Evolutionary conservation across 129 eudicot genomes (phyloP), one percentile per base, ranked within the genome.

Genomic region (Tagetes patula): DNA sequence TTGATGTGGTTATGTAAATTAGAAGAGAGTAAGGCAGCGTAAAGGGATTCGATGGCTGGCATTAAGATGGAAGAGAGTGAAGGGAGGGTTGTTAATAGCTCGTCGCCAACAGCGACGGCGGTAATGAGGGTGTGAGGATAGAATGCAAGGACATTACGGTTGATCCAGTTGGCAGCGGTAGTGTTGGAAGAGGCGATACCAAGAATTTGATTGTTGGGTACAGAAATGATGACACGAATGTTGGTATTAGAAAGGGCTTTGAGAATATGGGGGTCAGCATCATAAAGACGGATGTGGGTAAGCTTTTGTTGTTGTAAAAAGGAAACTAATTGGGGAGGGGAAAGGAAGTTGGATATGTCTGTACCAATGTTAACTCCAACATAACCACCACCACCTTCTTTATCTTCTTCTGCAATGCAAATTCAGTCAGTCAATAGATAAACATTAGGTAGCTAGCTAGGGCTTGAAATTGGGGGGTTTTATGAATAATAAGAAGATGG

Each of bases 311-410:
- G 67, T 67, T 88, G 83, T 42, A 94, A 71, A 59, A 94, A 88
- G 8, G 94, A 70, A 42, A 90, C 94, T 70, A 94, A 78, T 42
- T 88, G 82, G 27, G 87, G 27, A 11, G 97, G 82, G 5, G 96
- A 84, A 0, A 86, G 82, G 30, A 85, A 80, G 40, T 94, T 86
- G 5, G 99, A 77, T 5, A 94, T 91, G 79, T 94, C 99, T 32
- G 99, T 90, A 62, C 99, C 99, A 12, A 94, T 81, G 87, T 90
- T 90, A 42, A 94, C 96, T 63, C 99, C 99, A 70, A 90, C 97
- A 79, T 83, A 94, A 41, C 97, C 96, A 77, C 78, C 89, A 33
- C 86, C 89, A 66, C 71, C 77, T 14, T 48, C 82, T 71, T 81
- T 20, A 66, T 84, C 79, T 82, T 83, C 81, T 74, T 65, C 96